Evolutionary conservation across 371 early-diverging fungal genomes (phyloP).

Genomic region (Mucor irregularis): DNA sequence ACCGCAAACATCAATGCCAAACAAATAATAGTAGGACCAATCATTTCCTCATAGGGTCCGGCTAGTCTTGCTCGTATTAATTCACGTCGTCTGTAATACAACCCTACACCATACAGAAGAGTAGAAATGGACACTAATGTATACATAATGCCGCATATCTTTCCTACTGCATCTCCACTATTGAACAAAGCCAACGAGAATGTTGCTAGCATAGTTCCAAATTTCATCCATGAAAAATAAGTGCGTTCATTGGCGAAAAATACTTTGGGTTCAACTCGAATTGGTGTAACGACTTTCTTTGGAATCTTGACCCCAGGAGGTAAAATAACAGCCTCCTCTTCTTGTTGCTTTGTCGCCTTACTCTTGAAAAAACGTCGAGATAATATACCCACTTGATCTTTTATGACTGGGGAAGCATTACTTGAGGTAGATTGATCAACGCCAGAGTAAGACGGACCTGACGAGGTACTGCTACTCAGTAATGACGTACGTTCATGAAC

Average conservation of each 20-base stretch:
- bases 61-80: constrained; percentile 66
- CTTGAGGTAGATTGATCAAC: too few relatives aligned
- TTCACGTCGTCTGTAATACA: constrained; percentile 95
- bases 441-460: too few relatives aligned
- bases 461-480: too few relatives aligned
- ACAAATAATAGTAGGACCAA: constrained; percentile 89
- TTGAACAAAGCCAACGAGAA: constrained; percentile 84
- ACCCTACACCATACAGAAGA: constrained; percentile 85
- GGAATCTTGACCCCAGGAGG: constrained; percentile 56
- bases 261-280: constrained; percentile 99
- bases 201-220: constrained; percentile 73
- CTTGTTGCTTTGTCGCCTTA: neutral
- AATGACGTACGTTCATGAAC: neutral
- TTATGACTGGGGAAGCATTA: too few relatives aligned
- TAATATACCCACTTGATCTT: too few relatives aligned
- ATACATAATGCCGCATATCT: constrained; percentile 76
- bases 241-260: constrained; percentile 99
- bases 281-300: constrained; percentile 75
- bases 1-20: constrained; percentile 85
- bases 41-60: constrained; percentile 76
- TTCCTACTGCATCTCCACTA: constrained; percentile 79
- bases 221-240: constrained; percentile 91
- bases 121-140: constrained; percentile 79
- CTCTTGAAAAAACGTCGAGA: too few relatives aligned
- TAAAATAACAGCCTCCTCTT: constrained; percentile 32